Conservation (phyloP, 208 protist species). For the Leishmania turanica region DNA sequence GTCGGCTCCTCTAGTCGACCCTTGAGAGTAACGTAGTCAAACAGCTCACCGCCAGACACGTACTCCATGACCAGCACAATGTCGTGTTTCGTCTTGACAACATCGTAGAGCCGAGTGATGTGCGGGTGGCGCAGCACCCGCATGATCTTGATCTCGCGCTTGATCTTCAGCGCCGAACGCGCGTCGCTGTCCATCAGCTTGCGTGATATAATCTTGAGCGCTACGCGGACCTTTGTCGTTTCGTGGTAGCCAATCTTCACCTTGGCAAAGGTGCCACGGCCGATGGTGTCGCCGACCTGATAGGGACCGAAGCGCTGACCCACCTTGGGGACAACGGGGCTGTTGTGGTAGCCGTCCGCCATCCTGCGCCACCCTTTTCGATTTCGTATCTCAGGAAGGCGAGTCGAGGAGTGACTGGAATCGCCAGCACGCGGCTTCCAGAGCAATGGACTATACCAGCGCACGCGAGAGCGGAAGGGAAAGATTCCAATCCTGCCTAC, state of each 20-base stretch:
- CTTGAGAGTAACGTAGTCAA: constrained; percentile 97
- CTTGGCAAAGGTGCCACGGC: constrained; percentile 83
- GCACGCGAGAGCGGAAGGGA: neutral
- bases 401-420: neutral
- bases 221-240: constrained; percentile 85
- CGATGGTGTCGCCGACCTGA: constrained; percentile 78
- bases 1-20: constrained; percentile 92
- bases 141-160: constrained; percentile 97
- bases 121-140: constrained; percentile 97
- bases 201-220: constrained; percentile 80
- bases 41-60: constrained; percentile 97
- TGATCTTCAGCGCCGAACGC: constrained; percentile 90
- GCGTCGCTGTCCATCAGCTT: constrained; percentile 74
- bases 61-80: constrained; percentile 99
- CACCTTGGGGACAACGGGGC: constrained; percentile 15
- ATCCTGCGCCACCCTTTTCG: constrained; percentile 9
- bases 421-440: neutral
- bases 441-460: neutral
- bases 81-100: constrained; percentile 96
- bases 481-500: neutral
- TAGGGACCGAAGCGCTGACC: constrained; percentile 86
- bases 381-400: neutral
- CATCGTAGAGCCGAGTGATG: constrained; percentile 97
- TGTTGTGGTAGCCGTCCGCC: constrained; percentile 16
- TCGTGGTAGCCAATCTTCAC: constrained; percentile 96